phyloP scores from a whole-genome alignment of 75 land plant genomes.

The Picea glauca region DNA sequence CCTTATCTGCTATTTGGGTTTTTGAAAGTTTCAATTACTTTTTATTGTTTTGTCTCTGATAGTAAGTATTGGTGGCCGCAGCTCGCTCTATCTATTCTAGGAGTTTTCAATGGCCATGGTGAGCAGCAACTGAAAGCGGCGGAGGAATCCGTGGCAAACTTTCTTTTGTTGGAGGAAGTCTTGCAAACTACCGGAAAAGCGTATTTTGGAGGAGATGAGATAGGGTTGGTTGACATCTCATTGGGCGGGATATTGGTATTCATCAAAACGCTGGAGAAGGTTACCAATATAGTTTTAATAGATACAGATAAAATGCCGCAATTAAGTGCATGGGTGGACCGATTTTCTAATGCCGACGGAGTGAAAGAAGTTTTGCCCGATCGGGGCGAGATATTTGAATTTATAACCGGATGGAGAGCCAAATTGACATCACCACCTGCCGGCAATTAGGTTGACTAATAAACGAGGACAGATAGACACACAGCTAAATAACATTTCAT shows the following conservation, averaged over 20 bases:
- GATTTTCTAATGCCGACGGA: conserved; percentile 20
- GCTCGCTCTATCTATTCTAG: too few species aligned
- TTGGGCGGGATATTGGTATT: conserved; percentile 29
- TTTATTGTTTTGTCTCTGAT: too few species aligned
- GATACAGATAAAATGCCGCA: conserved; percentile 26
- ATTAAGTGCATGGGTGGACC: conserved; percentile 30
- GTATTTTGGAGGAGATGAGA: conserved; percentile 49
- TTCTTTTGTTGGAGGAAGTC: conserved; percentile 39
- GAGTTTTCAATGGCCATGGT: too few species aligned
- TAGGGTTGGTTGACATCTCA: conserved; percentile 51
- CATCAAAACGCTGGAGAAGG: conserved; percentile 25
- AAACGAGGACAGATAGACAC: too few species aligned
- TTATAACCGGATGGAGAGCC: too few species aligned
- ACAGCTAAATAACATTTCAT: too few species aligned
- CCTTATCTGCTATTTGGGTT: too few species aligned
- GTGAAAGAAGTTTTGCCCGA: conserved; percentile 42
- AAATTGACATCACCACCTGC: too few species aligned
- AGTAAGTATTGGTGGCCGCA: too few species aligned
- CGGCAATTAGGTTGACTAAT: too few species aligned
- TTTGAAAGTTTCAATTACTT: too few species aligned
- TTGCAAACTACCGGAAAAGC: conserved; percentile 40
- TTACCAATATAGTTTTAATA: conserved; percentile 20
- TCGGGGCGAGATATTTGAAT: conserved; percentile 31
- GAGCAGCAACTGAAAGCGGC: neutral
- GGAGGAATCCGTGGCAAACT: conserved; percentile 10